Evolutionary conservation across 371 early-diverging fungal genomes (phyloP).

Genomic region (Haplosporangium sp.): DNA sequence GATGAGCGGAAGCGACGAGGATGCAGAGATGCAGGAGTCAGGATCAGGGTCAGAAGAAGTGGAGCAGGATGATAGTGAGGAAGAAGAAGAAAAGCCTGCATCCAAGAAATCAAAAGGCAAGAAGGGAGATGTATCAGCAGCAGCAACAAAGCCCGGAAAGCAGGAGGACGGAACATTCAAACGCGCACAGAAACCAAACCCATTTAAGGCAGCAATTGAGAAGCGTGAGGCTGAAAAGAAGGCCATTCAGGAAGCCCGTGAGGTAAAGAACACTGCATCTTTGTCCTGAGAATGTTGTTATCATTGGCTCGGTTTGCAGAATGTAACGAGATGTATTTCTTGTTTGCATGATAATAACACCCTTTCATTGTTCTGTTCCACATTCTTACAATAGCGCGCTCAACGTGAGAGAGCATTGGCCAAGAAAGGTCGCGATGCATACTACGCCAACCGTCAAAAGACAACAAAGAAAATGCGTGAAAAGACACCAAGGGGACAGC

Average conservation of each 20-base stretch:
- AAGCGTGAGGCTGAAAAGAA: constrained; percentile 61
- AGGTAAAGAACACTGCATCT: constrained; percentile 19
- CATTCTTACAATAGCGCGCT: constrained; percentile 21
- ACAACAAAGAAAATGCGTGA: constrained; percentile 68
- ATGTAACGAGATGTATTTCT: no score
- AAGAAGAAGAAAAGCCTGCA: constrained; percentile 7
- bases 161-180: constrained; percentile 46
- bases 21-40: constrained; percentile 38
- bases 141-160: constrained; percentile 34
- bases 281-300: neutral
- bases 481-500: constrained; percentile 70
- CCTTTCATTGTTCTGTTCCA: neutral
- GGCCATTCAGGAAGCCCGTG: constrained; percentile 57
- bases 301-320: neutral
- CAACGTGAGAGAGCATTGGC: constrained; percentile 54
- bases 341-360: no score
- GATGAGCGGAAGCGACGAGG: constrained; percentile 34
- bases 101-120: constrained; percentile 32
- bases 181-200: constrained; percentile 65
- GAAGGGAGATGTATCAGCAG: constrained; percentile 12
- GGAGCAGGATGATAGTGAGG: constrained; percentile 29
- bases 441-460: constrained; percentile 67
- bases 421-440: constrained; percentile 62
- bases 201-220: constrained; percentile 65
- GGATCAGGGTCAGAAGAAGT: constrained; percentile 22